A percentile compares a stretch with the other conserved stretches of the same genome.
These are phyloP conservation scores for Lophiostoma macrostomum DNA, from an alignment of 495 filamentous ascomycete genomes.

Conservation along the genomic window DNA sequence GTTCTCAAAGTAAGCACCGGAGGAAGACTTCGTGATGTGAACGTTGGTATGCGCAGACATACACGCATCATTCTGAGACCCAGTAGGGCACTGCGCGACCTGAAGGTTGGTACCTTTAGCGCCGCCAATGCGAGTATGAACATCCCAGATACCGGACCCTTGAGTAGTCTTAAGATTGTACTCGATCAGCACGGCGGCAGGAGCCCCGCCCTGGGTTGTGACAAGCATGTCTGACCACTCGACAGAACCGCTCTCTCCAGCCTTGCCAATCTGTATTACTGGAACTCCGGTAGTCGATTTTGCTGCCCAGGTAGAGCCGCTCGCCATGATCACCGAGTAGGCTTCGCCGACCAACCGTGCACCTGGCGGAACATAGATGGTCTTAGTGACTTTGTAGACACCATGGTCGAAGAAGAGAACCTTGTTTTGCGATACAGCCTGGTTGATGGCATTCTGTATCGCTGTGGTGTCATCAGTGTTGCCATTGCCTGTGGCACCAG, in stretches of 20 bases:
- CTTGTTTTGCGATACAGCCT: slow-evolving; percentile 53
- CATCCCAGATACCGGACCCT: slow-evolving; percentile 86
- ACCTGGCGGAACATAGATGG: slow-evolving; percentile 75
- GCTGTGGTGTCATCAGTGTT: slow-evolving; percentile 63
- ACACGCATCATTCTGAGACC: slow-evolving; percentile 44
- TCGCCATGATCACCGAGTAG: slow-evolving; percentile 83
- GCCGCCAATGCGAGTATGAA: slow-evolving; percentile 84
- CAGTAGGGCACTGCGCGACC: slow-evolving; percentile 40
- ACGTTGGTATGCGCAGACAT: slow-evolving; percentile 78
- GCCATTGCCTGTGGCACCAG: slow-evolving; percentile 79
- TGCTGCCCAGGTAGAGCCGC: slow-evolving; percentile 63
- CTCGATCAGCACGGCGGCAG: slow-evolving; percentile 84
- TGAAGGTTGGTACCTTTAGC: slow-evolving; percentile 77
- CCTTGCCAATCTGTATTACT: slow-evolving; percentile 73
- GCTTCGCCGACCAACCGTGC: slow-evolving; percentile 86
- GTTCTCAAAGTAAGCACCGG: slow-evolving; percentile 81
- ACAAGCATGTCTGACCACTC: slow-evolving; percentile 86
- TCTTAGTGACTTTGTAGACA: slow-evolving; percentile 79
- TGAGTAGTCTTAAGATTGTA: slow-evolving; percentile 78
- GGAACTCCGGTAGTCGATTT: slow-evolving; percentile 64
- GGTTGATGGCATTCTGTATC: slow-evolving; percentile 69
- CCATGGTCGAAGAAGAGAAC: slow-evolving; percentile 92
- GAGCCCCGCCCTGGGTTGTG: slow-evolving; percentile 69
- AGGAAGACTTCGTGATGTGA: slow-evolving; percentile 64
- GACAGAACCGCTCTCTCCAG: slow-evolving; percentile 72